A percentile compares a stretch with the other conserved stretches of the same genome.
phyloP scores from a whole-genome alignment of 78 protist genomes.

The Dictyostelium discoideum region dicty_2.7 NC_007091.3:1297001-1297500 shows the following conservation, averaged over 20 bases:
- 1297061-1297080: constrained; percentile 99
- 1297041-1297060: constrained; percentile 97
- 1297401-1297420: constrained; percentile 70
- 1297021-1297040: constrained; percentile 98
- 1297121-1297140: constrained; percentile 91
- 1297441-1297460: constrained; percentile 79
- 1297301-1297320: constrained; percentile 85
- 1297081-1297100: constrained; percentile 99
- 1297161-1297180: constrained; percentile 92
- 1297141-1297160: constrained; percentile 82
- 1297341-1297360: constrained; percentile 95
- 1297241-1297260: constrained; percentile 7
- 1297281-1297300: constrained; percentile 90
- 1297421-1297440: constrained; percentile 78
- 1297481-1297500: constrained; percentile 97
- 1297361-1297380: constrained; percentile 25
- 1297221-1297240: constrained; percentile 85
- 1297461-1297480: constrained; percentile 97
- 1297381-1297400: constrained; percentile 39
- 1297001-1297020: constrained; percentile 99
- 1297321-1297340: constrained; percentile 89
- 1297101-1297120: constrained; percentile 98
- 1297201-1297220: constrained; percentile 77
- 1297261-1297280: constrained; percentile 21
- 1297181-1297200: constrained; percentile 96